Base-by-base conservation (phyloP, 164 flowering plant species). In the Sedum album region DNA sequence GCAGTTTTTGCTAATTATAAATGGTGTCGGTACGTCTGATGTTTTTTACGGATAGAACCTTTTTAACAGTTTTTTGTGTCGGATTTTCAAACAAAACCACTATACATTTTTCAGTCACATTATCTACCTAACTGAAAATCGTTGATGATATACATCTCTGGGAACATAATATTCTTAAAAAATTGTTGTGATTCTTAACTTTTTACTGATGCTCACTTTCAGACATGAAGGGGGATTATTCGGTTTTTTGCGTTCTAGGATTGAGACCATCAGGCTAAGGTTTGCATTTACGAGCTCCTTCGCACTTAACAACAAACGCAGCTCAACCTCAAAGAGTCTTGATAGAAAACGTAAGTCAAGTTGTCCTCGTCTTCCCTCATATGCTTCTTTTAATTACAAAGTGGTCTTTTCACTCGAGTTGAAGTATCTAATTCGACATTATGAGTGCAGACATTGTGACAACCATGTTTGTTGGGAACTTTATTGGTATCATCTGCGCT, bases 151-250 rank as follows among this genome's bases (percentile, higher is more conserved):
- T n/a, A 33, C 61, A 70, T 60, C 48, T 4, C 73, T 70, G 49
- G 53, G 67, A 46, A 46, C 51, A 14, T 46, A 46, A 42, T 42
- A 6, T 7, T 42, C 48, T 42, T 42, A 42, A 42, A 42, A 2
- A 7, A 6, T 42, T 15, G 15, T 2, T 48, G 21, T 48, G 4
- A 20, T 53, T 55, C 30, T 23, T 55, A 55, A 23, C 60, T 57
- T 57, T 57, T 18, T 9, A 14, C 17, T 26, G 31, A 26, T 28
- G 31, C 18, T 51, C 5, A 4, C 5, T 26, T 82, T 73, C 84
- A 94, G 98, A 80, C 84, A 88, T 74, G 98, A 89, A 82, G 95
- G 95, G 38, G 98, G 98, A 23, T 73, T 94, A 70, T 38, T 84
- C 64, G 70, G 48, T 30, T 81, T 89, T 67, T 39, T 88, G 78